phyloP scores from a whole-genome alignment of 129 eudicot species.

The Tanacetum coccineum region DNA sequence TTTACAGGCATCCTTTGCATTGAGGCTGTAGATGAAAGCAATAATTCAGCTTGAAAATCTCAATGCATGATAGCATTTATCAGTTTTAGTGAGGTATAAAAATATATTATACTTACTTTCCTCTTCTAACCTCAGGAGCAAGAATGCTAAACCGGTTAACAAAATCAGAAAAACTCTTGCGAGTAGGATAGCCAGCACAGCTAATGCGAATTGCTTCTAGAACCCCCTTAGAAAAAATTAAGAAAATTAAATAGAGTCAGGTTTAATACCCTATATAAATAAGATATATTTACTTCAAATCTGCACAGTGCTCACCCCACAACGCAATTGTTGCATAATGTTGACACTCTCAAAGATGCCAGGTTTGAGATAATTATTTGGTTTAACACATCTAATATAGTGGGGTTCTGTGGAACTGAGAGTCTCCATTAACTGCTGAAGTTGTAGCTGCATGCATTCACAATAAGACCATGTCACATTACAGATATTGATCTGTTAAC shows the following conservation, averaged over 20 bases:
- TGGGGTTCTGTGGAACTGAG: slow-evolving; percentile 90
- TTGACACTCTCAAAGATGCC: slow-evolving; percentile 85
- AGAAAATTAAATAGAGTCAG: slow-evolving; percentile 4
- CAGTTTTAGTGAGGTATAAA: neutral
- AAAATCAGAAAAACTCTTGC: slow-evolving; percentile 78
- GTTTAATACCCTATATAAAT: neutral
- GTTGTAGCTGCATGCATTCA: slow-evolving; percentile 67
- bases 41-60: slow-evolving; percentile 7
- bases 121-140: slow-evolving; percentile 71
- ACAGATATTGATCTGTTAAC: slow-evolving; percentile 14
- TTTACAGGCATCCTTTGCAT: slow-evolving; percentile 68
- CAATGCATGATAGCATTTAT: slow-evolving; percentile 11
- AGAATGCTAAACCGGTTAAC: slow-evolving; percentile 79
- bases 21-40: slow-evolving; percentile 38
- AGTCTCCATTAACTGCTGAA: slow-evolving; percentile 90
- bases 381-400: slow-evolving; percentile 97
- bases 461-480: slow-evolving; percentile 20
- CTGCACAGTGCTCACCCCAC: slow-evolving; percentile 79
- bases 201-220: slow-evolving; percentile 98
- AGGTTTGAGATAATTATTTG: slow-evolving; percentile 90
- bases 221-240: slow-evolving; percentile 66
- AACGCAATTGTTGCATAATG: slow-evolving; percentile 85
- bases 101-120: slow-evolving; percentile 52
- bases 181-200: slow-evolving; percentile 99
- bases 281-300: slow-evolving; percentile 5